Evolutionary conservation across 495 filamentous ascomycete species (phyloP).

Genomic region (Podospora sp.): DNA sequence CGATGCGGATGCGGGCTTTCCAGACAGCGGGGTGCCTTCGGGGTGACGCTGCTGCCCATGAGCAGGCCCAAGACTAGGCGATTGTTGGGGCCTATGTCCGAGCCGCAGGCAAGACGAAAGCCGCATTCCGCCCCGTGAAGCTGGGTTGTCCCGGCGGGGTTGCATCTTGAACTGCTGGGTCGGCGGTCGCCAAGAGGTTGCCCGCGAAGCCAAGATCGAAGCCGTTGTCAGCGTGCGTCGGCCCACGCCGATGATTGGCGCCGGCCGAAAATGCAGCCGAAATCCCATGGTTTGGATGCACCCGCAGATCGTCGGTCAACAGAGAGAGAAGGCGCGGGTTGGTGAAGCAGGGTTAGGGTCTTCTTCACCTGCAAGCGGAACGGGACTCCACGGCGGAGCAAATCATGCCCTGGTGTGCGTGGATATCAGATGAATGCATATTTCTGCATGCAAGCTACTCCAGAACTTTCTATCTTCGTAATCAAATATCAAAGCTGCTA

Average conservation of each 20-base stretch:
- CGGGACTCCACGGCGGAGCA: too few relatives aligned
- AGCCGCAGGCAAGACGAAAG: background rate
- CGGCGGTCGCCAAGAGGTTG: background rate
- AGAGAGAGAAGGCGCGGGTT: background rate
- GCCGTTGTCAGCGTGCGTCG: constrained; percentile 5
- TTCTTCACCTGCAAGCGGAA: background rate
- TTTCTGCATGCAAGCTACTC: too few relatives aligned
- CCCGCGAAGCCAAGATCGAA: constrained; percentile 9
- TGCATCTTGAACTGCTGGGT: background rate
- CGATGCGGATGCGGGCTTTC: background rate
- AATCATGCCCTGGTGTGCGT: too few relatives aligned
- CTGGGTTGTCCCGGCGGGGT: background rate
- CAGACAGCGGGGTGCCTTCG: background rate
- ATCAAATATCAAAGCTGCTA: too few relatives aligned
- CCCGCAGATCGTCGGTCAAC: background rate
- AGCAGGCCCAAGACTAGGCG: background rate
- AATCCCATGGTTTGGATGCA: too few relatives aligned
- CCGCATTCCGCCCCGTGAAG: background rate
- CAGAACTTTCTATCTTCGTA: too few relatives aligned
- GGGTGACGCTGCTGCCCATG: background rate
- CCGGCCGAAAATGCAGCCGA: background rate
- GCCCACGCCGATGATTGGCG: background rate
- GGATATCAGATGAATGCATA: too few relatives aligned
- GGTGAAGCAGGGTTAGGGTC: background rate
- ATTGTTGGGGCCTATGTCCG: background rate